Conservation (phyloP, 164 flowering plant genomes). For the Annona squamosa region DNA sequence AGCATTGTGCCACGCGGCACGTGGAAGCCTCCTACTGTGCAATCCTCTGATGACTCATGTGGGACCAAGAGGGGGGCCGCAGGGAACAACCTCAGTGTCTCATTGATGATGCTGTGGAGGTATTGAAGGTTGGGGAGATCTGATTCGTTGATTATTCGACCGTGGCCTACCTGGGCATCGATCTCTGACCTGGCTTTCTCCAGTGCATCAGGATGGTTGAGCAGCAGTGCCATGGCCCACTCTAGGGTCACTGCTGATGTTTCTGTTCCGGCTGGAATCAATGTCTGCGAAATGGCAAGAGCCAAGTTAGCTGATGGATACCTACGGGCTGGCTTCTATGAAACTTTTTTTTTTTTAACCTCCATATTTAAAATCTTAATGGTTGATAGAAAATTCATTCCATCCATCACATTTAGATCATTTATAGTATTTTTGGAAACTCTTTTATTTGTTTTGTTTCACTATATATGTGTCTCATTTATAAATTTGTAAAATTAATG, state of each 20-base stretch:
- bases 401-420: too few species aligned
- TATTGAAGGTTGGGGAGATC: conserved; percentile 35
- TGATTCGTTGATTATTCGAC: conserved; percentile 31
- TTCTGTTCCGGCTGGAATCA: conserved; percentile 42
- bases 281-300: conserved; percentile 14
- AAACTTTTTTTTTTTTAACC: too few species aligned
- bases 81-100: conserved; percentile 39
- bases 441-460: too few species aligned
- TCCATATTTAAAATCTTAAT: too few species aligned
- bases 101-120: conserved; percentile 31
- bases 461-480: too few species aligned
- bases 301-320: background rate
- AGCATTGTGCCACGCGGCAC: conserved; percentile 39
- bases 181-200: conserved; percentile 30
- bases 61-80: conserved; percentile 41
- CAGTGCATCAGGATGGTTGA: conserved; percentile 29
- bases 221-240: conserved; percentile 43
- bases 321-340: too few species aligned
- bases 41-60: conserved; percentile 30
- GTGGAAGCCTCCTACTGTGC: conserved; percentile 30
- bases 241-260: conserved; percentile 32
- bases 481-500: too few species aligned
- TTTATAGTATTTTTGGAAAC: too few species aligned
- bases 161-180: conserved; percentile 21
- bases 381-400: too few species aligned